A percentile compares a stretch with the other conserved stretches of the same genome.
Evolutionary conservation across 495 filamentous ascomycete genomes (phyloP).

Genomic region (Geopyxis carbonaria): DNA sequence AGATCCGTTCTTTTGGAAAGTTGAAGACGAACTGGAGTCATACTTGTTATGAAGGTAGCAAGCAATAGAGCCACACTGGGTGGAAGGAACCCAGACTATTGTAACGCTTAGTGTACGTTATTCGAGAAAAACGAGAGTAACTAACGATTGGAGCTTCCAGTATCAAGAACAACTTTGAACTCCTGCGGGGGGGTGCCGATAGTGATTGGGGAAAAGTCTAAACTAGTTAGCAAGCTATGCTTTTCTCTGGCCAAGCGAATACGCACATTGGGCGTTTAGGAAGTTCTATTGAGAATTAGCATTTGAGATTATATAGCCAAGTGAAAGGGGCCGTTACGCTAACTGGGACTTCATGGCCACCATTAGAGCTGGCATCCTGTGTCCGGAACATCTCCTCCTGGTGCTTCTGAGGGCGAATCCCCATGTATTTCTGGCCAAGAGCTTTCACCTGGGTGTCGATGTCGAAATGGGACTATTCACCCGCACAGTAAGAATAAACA

Average conservation of each 20-base stretch:
- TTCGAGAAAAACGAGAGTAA: background rate
- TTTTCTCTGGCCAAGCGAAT: background rate
- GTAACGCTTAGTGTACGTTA: no score
- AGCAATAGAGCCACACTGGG: conserved; percentile 82
- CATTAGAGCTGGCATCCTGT: conserved; percentile 45
- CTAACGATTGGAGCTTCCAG: conserved; percentile 78
- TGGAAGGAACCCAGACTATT: conserved; percentile 77
- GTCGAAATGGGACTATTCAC: conserved; percentile 47
- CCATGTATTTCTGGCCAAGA: conserved; percentile 89
- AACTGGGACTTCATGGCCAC: conserved; percentile 68
- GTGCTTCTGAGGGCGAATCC: conserved; percentile 51
- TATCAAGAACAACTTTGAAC: conserved; percentile 98
- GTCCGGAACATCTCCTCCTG: conserved; percentile 63
- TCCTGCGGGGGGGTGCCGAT: conserved; percentile 81
- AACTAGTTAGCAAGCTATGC: background rate
- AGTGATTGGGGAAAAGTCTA: conserved; percentile 93
- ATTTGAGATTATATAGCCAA: conserved; percentile 2
- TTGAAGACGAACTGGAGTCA: conserved; percentile 73
- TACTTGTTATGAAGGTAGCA: conserved; percentile 97
- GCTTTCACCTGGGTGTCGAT: conserved; percentile 64
- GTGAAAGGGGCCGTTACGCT: conserved; percentile 27
- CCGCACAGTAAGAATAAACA: background rate
- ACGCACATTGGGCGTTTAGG: conserved; percentile 94
- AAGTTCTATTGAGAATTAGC: conserved; percentile 46
- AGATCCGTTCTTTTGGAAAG: conserved; percentile 87